phyloP scores from a whole-genome alignment of 495 filamentous ascomycete genomes.

The Geopyxis carbonaria region DNA sequence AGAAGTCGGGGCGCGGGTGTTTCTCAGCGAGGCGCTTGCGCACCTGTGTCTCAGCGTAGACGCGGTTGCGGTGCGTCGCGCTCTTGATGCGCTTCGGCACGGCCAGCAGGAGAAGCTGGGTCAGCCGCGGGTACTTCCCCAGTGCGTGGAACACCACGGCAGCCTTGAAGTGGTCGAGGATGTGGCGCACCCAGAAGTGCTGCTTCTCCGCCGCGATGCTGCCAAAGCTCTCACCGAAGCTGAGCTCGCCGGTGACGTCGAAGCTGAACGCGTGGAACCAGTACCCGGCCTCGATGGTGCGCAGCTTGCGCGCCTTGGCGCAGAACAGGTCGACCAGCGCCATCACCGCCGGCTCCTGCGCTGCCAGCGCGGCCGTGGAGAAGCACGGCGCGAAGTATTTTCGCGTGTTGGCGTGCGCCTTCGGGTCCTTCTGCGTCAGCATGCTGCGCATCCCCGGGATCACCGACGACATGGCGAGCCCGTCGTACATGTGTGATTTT shows the following conservation, averaged over 20 bases:
- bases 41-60: too few relatives aligned
- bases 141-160: constrained; percentile 27
- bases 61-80: too few relatives aligned
- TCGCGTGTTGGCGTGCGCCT: constrained; percentile 35
- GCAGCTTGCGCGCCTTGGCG: constrained; percentile 22
- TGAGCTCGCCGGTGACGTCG: constrained; percentile 31
- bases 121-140: constrained; percentile 22
- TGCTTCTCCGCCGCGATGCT: constrained; percentile 32
- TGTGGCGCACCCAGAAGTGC: constrained; percentile 38
- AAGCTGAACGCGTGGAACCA: constrained; percentile 38
- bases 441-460: constrained; percentile 38
- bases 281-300: constrained; percentile 30
- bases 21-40: too few relatives aligned
- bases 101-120: constrained; percentile 20
- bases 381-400: constrained; percentile 39
- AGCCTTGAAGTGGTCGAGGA: constrained; percentile 28
- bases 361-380: constrained; percentile 34
- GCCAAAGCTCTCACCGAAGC: constrained; percentile 22
- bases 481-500: constrained; percentile 35
- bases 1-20: constrained; percentile 20
- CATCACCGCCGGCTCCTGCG: constrained; percentile 36
- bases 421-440: constrained; percentile 37
- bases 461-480: constrained; percentile 34
- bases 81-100: constrained; percentile 17
- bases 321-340: constrained; percentile 28